Evolutionary conservation across 140 eudicot species (phyloP), one percentile per base, ranked within the genome.

Genomic region (Cichorium intybus): DNA sequence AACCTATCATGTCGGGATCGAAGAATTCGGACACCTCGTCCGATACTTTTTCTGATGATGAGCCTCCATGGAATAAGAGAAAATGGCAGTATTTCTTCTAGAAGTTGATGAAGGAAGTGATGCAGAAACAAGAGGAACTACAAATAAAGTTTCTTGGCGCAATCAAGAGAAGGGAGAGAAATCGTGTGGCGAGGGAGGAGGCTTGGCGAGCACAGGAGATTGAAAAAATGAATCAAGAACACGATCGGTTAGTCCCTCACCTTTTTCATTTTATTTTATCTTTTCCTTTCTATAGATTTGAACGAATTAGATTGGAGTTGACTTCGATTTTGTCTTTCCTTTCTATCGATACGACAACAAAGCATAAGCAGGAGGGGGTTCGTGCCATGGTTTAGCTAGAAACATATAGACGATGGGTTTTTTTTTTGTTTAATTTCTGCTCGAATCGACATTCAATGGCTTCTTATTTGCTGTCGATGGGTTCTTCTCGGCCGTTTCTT

Each of bases 121-220:
- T 84, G 20, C 51, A 73, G 23, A 84, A 77, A 70, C 90, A 84
- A 45, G 90, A 80, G 60, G 79, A 64, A 2, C 24, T 84, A 15
- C 90, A 84, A 27, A 43, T 62, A 63, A 73, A 60, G 79, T 80
- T 84, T 66, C 64, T 84, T 23, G 90, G 80, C 5, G 66, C 75
- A 4, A 47, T 84, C 2, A 86, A 80, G 49, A 70, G 78, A 56
- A 66, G 90, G 39, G 90, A 84, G 55, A 75, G 80, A 20, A 86
- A 84, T 33, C 77, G 86, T 26, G 51, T 70, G 62, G 82, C 78
- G 10, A 69, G 82, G 41, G 86, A 80, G 20, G 90, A 80, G 59
- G 81, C 83, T 0, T 80, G 90, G 90, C 77, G 83, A 60, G 64
- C 69, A 7, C 90, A 77, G 23, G 86, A 84, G 64, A 65, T 80